Conservation (phyloP, 1,284 basidiomycete species). For the Naganishia cerealis region DNA sequence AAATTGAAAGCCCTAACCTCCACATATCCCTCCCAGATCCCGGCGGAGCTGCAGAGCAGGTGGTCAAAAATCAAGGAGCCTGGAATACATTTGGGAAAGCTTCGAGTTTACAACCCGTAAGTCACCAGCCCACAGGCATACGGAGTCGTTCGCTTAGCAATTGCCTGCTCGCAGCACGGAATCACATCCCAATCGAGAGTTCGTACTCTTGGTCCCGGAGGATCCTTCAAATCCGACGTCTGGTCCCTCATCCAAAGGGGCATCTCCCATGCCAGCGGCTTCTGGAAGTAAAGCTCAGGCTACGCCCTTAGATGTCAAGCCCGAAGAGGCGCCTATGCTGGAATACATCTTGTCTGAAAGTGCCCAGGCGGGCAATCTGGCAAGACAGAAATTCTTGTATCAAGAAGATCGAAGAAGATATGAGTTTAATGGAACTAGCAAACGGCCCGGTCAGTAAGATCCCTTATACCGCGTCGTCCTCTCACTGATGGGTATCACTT, state of each 20-base stretch:
- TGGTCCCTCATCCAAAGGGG: not conserved
- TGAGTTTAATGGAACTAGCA: constrained; percentile 31
- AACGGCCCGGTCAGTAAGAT: constrained; percentile 19
- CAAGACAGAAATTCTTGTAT: constrained; percentile 25
- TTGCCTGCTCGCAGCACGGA: not conserved
- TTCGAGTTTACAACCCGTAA: constrained; percentile 11
- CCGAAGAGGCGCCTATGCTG: constrained; percentile 4
- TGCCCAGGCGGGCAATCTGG: constrained; percentile 2
- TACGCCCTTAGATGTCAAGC: not conserved
- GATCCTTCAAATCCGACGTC: not conserved
- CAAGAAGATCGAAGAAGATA: constrained; percentile 26
- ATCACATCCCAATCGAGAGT: not conserved
- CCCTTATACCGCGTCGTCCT: not conserved
- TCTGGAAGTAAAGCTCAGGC: constrained; percentile 10
- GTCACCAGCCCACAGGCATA: not conserved
- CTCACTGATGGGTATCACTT: not conserved
- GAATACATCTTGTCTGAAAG: constrained; percentile 14
- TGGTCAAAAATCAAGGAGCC: constrained; percentile 22
- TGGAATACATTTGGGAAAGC: constrained; percentile 21
- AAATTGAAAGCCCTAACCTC: no score
- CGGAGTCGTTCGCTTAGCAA: not conserved
- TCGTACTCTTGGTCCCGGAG: constrained; percentile 20
- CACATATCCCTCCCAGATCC: not conserved
- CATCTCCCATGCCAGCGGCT: not conserved
- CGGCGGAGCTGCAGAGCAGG: not conserved